These are phyloP conservation scores for Penicillium sp. DNA, from an alignment of 2,329 filamentous ascomycete genomes.

Conservation along the genomic window DNA sequence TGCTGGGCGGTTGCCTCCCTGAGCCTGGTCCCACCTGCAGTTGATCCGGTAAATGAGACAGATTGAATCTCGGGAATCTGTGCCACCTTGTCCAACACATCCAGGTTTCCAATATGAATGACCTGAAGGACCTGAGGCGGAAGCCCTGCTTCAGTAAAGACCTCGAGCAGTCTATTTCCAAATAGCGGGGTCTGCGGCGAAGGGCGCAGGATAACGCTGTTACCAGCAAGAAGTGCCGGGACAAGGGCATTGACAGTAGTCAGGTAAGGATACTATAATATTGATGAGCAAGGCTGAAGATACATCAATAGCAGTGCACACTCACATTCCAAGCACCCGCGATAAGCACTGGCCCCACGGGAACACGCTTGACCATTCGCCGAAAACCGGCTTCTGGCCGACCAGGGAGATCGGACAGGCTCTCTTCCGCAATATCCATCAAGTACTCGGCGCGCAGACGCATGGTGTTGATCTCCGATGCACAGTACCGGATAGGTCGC, in stretches of 20 bases:
- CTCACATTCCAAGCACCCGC: slow-evolving; percentile 92
- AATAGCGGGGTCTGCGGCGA: slow-evolving; percentile 89
- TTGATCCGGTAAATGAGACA: slow-evolving; percentile 88
- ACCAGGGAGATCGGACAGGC: slow-evolving; percentile 73
- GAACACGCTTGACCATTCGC: slow-evolving; percentile 80
- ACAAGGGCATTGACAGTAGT: slow-evolving; percentile 86
- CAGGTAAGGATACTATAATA: slow-evolving; percentile 76
- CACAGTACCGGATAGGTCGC: slow-evolving; percentile 78
- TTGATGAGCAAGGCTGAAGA: neutral
- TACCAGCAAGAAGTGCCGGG: slow-evolving; percentile 84
- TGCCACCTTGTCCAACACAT: slow-evolving; percentile 72
- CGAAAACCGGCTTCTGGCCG: slow-evolving; percentile 82
- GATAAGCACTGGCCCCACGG: slow-evolving; percentile 79
- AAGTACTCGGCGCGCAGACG: slow-evolving; percentile 79
- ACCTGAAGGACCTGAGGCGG: slow-evolving; percentile 79
- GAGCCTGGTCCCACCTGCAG: slow-evolving; percentile 76
- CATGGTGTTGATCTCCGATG: slow-evolving; percentile 76
- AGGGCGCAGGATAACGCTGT: slow-evolving; percentile 85
- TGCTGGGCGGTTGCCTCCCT: slow-evolving; percentile 77
- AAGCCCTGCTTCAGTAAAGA: slow-evolving; percentile 75
- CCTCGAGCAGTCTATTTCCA: slow-evolving; percentile 71
- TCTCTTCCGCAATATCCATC: slow-evolving; percentile 74
- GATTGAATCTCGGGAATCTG: slow-evolving; percentile 69
- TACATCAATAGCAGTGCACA: slow-evolving; percentile 19
- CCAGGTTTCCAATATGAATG: slow-evolving; percentile 77